Conservation (phyloP, 164 flowering plant genomes). For the Amborella trichopoda region DNA sequence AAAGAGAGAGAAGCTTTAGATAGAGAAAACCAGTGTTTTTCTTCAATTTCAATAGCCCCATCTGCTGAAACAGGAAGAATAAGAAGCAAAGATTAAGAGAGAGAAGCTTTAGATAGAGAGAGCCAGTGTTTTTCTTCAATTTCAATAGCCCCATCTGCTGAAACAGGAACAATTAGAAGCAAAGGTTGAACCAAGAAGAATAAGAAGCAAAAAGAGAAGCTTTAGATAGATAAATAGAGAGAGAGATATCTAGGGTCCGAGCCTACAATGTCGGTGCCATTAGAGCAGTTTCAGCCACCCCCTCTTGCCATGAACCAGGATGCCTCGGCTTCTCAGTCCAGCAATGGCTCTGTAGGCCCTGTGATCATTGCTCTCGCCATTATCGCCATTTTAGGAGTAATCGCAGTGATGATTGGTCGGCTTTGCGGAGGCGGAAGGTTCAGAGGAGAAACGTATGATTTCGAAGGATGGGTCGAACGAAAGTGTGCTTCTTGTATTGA, state of each 20-base stretch:
- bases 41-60: background rate
- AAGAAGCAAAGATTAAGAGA: background rate
- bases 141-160: background rate
- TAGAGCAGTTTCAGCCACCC: conserved; percentile 14
- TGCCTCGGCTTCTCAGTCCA: conserved; percentile 26
- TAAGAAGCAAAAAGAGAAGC: background rate
- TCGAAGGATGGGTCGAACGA: conserved; percentile 61
- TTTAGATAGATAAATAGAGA: background rate
- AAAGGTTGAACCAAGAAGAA: background rate
- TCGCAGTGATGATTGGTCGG: conserved; percentile 61
- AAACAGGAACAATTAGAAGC: too few species aligned
- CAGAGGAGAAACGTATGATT: conserved; percentile 50
- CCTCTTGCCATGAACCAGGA: conserved; percentile 15
- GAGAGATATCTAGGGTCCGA: too few species aligned
- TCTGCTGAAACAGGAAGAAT: background rate
- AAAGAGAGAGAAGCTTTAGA: background rate
- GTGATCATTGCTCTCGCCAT: conserved; percentile 65
- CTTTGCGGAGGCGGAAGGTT: conserved; percentile 60
- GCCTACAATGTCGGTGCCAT: conserved; percentile 14
- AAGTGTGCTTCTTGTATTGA: conserved; percentile 64
- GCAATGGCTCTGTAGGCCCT: conserved; percentile 59
- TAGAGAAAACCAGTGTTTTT: background rate
- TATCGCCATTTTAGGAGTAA: conserved; percentile 40
- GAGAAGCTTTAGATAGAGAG: background rate
- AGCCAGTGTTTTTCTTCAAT: background rate